These are phyloP conservation scores for Talaromyces proteolyticus DNA, from an alignment of 495 filamentous ascomycete species.

Conservation along the genomic window DNA sequence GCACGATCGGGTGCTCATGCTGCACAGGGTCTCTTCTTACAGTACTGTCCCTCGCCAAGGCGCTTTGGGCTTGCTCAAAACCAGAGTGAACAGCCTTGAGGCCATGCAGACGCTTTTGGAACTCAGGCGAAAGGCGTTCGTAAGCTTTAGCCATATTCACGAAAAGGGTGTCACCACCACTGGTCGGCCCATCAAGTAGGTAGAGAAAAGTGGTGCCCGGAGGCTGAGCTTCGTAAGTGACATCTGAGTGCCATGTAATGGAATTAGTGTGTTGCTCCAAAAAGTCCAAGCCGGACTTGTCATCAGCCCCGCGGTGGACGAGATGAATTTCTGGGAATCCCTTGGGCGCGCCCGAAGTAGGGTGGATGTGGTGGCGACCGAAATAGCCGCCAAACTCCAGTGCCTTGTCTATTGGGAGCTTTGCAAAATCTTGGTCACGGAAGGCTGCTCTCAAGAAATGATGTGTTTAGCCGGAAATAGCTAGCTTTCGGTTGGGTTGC, in stretches of 20 bases:
- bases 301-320: slow-evolving; percentile 51
- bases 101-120: slow-evolving; percentile 52
- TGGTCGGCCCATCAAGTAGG: slow-evolving; percentile 51
- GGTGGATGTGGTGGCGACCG: slow-evolving; percentile 58
- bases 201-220: slow-evolving; percentile 63
- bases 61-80: slow-evolving; percentile 44
- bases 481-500: neutral
- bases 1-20: slow-evolving; percentile 53
- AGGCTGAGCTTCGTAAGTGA: slow-evolving; percentile 59
- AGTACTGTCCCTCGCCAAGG: slow-evolving; percentile 41
- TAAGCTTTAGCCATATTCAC: slow-evolving; percentile 53
- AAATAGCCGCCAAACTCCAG: slow-evolving; percentile 55
- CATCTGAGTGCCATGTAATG: slow-evolving; percentile 61
- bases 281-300: slow-evolving; percentile 41
- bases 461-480: neutral
- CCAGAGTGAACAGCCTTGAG: slow-evolving; percentile 55
- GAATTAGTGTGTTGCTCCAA: slow-evolving; percentile 49
- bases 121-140: slow-evolving; percentile 47
- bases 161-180: slow-evolving; percentile 62
- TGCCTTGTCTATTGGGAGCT: slow-evolving; percentile 48
- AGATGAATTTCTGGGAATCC: slow-evolving; percentile 57
- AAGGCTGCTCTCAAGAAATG: slow-evolving; percentile 31
- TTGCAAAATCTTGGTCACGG: slow-evolving; percentile 56
- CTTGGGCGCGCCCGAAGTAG: slow-evolving; percentile 53
- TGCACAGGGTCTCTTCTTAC: slow-evolving; percentile 49